Conservation (phyloP, 371 early-diverging fungal genomes). For the Lichtheimia corymbifera region DNA sequence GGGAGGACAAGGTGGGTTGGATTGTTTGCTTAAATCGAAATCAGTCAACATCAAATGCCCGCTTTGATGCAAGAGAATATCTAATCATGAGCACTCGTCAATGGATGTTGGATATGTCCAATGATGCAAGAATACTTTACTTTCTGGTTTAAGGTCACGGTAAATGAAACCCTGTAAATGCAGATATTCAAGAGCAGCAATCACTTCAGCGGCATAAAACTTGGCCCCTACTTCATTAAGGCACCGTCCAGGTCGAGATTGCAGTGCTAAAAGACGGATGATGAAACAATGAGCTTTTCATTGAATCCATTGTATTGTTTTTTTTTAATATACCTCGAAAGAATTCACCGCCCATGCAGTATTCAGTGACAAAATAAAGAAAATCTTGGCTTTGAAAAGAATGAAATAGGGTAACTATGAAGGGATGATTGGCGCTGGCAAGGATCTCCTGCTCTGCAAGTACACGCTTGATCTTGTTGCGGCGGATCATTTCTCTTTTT, state of each 20-base stretch:
- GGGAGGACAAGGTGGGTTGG: slow-evolving; percentile 74
- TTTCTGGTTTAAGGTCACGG: slow-evolving; percentile 98
- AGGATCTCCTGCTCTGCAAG: slow-evolving; percentile 96
- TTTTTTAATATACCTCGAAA: slow-evolving; percentile 63
- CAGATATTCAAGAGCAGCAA: slow-evolving; percentile 87
- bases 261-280: slow-evolving; percentile 51
- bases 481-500: slow-evolving; percentile 93
- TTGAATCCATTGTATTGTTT: background rate
- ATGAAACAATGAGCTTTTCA: background rate
- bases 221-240: slow-evolving; percentile 82
- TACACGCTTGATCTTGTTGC: slow-evolving; percentile 94
- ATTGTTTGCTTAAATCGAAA: slow-evolving; percentile 93
- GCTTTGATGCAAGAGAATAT: slow-evolving; percentile 88
- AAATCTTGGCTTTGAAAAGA: slow-evolving; percentile 94
- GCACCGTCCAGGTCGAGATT: slow-evolving; percentile 75
- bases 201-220: slow-evolving; percentile 97
- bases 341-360: slow-evolving; percentile 98
- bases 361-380: slow-evolving; percentile 97
- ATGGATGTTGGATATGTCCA: background rate
- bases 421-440: slow-evolving; percentile 92
- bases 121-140: slow-evolving; percentile 50
- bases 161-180: slow-evolving; percentile 94
- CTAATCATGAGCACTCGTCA: slow-evolving; percentile 32
- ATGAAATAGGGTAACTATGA: slow-evolving; percentile 96
- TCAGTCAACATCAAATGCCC: slow-evolving; percentile 97